phyloP scores from a whole-genome alignment of 306 rosid genomes.

The Alnus rubra region DNA sequence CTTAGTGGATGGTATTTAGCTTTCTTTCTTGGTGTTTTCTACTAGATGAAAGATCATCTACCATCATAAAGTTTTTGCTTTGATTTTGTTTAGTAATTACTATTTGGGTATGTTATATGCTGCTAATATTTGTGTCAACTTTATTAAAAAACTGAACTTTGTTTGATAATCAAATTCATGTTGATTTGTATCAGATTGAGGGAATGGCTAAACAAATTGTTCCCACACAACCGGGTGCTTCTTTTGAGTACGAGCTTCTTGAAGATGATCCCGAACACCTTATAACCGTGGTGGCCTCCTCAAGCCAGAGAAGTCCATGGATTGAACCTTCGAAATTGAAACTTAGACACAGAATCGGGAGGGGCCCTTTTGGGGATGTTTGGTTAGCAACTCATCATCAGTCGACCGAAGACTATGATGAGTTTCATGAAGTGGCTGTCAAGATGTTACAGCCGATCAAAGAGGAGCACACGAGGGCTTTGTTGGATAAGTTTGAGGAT shows the following conservation, averaged over 20 bases:
- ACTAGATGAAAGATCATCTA: constrained; percentile 20
- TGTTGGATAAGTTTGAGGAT: constrained; percentile 60
- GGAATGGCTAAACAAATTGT: constrained; percentile 61
- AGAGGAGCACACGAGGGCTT: constrained; percentile 63
- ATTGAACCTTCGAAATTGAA: constrained; percentile 77
- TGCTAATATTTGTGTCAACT: not conserved
- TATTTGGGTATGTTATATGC: not conserved
- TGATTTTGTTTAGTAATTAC: not conserved
- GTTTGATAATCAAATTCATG: not conserved
- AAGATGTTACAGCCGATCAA: constrained; percentile 69
- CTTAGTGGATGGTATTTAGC: constrained; percentile 2
- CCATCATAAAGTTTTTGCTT: not conserved
- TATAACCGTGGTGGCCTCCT: constrained; percentile 48
- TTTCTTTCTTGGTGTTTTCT: not conserved
- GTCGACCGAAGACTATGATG: constrained; percentile 73
- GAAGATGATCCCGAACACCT: constrained; percentile 54
- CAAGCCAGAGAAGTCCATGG: constrained; percentile 53
- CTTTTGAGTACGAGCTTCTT: constrained; percentile 72
- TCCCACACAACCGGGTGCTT: constrained; percentile 40
- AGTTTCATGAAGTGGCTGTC: constrained; percentile 85
- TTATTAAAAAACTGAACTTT: not conserved
- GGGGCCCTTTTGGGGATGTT: constrained; percentile 90
- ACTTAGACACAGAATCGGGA: constrained; percentile 84
- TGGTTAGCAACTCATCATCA: constrained; percentile 94
- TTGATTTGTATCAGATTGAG: constrained; percentile 38